Evolutionary conservation across 2,329 filamentous ascomycete genomes (phyloP), one percentile per base, ranked within the genome.

Genomic region (Xylariaceae sp.): DNA sequence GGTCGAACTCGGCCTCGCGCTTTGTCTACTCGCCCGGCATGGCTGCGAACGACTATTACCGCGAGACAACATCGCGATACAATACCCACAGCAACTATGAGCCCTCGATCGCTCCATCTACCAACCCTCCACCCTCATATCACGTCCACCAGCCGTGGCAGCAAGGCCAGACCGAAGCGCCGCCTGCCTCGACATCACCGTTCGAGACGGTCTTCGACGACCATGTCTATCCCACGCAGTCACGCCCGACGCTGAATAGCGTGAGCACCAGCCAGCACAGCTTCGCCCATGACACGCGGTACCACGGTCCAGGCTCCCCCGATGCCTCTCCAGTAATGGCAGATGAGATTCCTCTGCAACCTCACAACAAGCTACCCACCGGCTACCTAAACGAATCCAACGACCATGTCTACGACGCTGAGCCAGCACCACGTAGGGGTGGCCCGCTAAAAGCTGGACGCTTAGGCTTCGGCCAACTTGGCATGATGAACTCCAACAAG

Each of bases 191-290:
- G 52, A 53, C 73, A 13, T 73, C 77, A 14, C 79, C 81, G 8
- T 83, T 83, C 56, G 75, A 78, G 38, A 75, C 73, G 33, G 76
- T 80, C 40, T 84, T 84, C 59, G 79, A 83, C 60, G 81, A 85
- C 59, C 69, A 80, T 62, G 70, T 73, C 41, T 83, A 85, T 55
- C 76, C 78, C 40, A 66, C 72, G 35, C 61, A 60, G n/a, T 40
- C 46, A 57, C 59, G 40, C 47, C 56, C 40, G 23, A 42, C 41
- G 9, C 33, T 41, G 30, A 56, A 59, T 31, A 49, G 55, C 40
- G 52, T 62, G 24, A 59, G 61, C 54, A 49, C 39, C 9, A 56
- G 63, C 54, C 58, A 66, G 53, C 48, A 67, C 52, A 57, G 63
- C 58, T 59, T 65, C 61, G 59, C 73, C 37, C 71, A 72, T 47